These are phyloP conservation scores for Lanmaoa rubissima DNA, from an alignment of 768 basidiomycete species.

Conservation along the genomic window DNA sequence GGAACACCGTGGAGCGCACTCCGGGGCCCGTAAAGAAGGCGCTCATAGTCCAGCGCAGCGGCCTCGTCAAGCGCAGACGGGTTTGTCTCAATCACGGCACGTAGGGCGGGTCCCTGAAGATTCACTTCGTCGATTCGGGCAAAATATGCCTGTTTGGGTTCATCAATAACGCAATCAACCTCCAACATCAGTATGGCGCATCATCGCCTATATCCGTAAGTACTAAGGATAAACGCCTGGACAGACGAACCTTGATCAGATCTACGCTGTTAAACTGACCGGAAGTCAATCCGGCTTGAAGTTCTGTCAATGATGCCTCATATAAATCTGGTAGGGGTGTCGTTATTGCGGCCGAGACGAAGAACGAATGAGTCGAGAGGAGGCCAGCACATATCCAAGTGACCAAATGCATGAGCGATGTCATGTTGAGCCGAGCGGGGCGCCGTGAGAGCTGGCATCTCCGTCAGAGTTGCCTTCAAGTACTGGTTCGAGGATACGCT, in stretches of 20 bases:
- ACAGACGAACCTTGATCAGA: conserved; percentile 35
- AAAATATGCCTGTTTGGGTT: conserved; percentile 37
- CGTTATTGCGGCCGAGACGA: conserved; percentile 10
- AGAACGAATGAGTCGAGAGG: not conserved
- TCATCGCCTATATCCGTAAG: not conserved
- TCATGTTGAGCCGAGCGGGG: not conserved
- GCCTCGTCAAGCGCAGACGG: conserved; percentile 38
- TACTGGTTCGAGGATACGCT: not conserved
- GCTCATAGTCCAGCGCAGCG: conserved; percentile 33
- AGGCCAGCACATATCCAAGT: conserved; percentile 7
- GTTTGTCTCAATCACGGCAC: conserved; percentile 42
- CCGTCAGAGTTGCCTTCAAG: conserved; percentile 1
- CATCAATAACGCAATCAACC: not conserved
- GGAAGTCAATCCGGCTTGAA: conserved; percentile 37
- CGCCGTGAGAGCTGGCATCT: not conserved
- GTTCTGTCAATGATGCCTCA: conserved; percentile 39
- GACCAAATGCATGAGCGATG: conserved; percentile 5
- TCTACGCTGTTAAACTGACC: conserved; percentile 41
- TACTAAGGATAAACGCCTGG: not conserved
- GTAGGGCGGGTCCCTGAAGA: conserved; percentile 34
- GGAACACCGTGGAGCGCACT: conserved; percentile 41
- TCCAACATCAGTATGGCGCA: not conserved
- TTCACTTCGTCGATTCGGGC: conserved; percentile 45
- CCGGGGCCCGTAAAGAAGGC: conserved; percentile 27
- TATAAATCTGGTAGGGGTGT: conserved; percentile 39